Base-by-base conservation (phyloP, 2,329 filamentous ascomycete genomes). In the Aspergillus spinulosporus region DNA sequence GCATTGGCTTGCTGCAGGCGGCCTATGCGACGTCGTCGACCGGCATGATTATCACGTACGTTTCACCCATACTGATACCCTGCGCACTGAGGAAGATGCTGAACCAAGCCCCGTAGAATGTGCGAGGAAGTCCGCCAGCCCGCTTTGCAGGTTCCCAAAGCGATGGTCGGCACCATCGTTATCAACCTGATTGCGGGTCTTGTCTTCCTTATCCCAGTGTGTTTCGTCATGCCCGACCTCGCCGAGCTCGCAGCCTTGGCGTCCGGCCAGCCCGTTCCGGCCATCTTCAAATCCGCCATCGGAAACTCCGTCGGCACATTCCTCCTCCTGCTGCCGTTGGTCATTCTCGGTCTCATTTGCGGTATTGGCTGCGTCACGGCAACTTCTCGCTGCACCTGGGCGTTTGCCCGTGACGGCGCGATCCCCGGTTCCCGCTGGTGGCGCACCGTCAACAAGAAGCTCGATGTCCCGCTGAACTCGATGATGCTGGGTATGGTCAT, bases 321-420 rank as follows among this genome's bases (percentile, higher is more conserved):
- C 63, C 88, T 86, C 0, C 78, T 92, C 4, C 79, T 92, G 11
- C 88, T 92, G 71, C 49, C 49, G 3, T 39, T 57, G 7, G 76
- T 92, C 3, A 85, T 93, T 62, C 80, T 92, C 28, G 88, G 88
- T 1, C 90, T 93, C 63, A 79, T 92, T 66, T 88, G 88, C 1
- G 89, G 89, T 14, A 84, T 88, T 31, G 88, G 88, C 4, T 86
- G 88, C 1, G 76, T 92, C 12, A 92, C 89, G 0, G 89, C 89
- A 1, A 85, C 89, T 2, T 87, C 84, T 46, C 82, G 88, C 26
- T 90, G 87, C 76, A 89, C 87, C 1, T 91, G 89, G 66, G 88
- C 88, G 8, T 91, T 91, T 70, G 87, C 88, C 1, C 81, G 88
- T 44, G 88, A 91, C 69, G 87, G 87, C n/a, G 88, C 87, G 7